Evolutionary conservation across 116 monocot species (phyloP), one percentile per base, ranked within the genome.

Genomic region (Phalaenopsis hybrid): DNA sequence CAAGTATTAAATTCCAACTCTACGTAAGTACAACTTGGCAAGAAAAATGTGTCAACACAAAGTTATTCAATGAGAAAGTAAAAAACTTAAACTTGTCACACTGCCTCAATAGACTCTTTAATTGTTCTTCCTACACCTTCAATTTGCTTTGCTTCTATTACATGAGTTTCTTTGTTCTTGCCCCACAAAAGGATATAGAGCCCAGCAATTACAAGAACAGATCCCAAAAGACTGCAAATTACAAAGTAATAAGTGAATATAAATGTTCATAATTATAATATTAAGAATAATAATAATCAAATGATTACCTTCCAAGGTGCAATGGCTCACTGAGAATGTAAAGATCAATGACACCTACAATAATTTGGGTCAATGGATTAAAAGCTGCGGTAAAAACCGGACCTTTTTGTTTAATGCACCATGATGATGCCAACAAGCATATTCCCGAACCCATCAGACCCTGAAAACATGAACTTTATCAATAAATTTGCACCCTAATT

Each of bases 371-470:
- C 21, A 88, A 78, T 6, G 95, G 95, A 45, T 74, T 88, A 81
- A 95, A 95, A 59, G 95, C 88, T 20, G 90, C 82, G 0, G 93
- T 87, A 69, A 95, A 95, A 44, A 93, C 88, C 1, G 95, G 90
- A 1, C 95, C 95, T 51, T 87, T 85, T 83, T 91, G 86, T 75
- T 80, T 68, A 46, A 95, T 85, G 41, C 91, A 92, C 95, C 95
- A 95, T 28, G 93, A 85, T 90, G 90, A 84, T 12, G 80, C 80
- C 79, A 95, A 63, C 78, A 86, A 87, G 10, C 90, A 81, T 28
- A 91, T 45, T 31, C 93, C 92, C 0, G 95, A 92, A 48, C 88
- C 89, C 52, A 88, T 79, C 37, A 85, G n/a, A 1, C 95, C 92
- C 95, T 95, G 55, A 55, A 55, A 16, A 55, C 55, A 55, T 55